Evolutionary conservation across 1,284 basidiomycete genomes (phyloP).

Genomic region (Golubevia sp.): DNA sequence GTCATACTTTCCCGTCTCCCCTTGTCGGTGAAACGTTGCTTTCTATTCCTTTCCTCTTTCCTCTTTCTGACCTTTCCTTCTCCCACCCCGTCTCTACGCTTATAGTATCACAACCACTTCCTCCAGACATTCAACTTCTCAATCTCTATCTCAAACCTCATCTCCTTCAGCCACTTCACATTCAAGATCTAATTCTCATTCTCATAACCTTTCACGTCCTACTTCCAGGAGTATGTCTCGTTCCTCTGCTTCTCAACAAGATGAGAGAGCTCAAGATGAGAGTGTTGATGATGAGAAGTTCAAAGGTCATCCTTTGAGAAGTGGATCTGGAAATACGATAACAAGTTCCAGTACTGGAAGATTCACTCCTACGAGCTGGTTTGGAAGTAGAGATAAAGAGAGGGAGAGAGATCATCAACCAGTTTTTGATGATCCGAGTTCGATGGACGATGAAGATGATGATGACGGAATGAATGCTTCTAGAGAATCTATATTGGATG

Average conservation of each 20-base stretch:
- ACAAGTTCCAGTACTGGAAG: too few species aligned
- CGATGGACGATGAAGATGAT: conserved; percentile 10
- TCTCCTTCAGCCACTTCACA: too few species aligned
- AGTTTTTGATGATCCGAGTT: conserved; percentile 7
- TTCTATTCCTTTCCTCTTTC: too few species aligned
- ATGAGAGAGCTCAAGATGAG: too few species aligned
- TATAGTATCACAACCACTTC: too few species aligned
- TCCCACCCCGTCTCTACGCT: too few species aligned
- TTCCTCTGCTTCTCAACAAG: too few species aligned
- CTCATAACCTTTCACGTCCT: neutral
- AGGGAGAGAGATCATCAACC: neutral
- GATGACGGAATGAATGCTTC: conserved; percentile 15
- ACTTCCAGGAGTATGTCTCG: conserved; percentile 2
- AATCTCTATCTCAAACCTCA: neutral
- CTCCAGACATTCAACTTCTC: too few species aligned
- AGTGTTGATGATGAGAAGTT: conserved; percentile 35
- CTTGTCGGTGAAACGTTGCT: too few species aligned
- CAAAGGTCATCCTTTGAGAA: conserved; percentile 34
- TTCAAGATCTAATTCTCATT: neutral
- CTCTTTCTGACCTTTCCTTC: too few species aligned
- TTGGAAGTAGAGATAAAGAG: conserved; percentile 7
- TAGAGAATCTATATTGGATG: conserved; percentile 12
- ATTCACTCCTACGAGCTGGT: conserved; percentile 25
- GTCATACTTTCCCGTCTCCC: too few species aligned
- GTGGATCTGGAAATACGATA: conserved; percentile 14